Base-by-base conservation (phyloP, 202 grass and related monocot species). In the Carex sylvatica region DNA sequence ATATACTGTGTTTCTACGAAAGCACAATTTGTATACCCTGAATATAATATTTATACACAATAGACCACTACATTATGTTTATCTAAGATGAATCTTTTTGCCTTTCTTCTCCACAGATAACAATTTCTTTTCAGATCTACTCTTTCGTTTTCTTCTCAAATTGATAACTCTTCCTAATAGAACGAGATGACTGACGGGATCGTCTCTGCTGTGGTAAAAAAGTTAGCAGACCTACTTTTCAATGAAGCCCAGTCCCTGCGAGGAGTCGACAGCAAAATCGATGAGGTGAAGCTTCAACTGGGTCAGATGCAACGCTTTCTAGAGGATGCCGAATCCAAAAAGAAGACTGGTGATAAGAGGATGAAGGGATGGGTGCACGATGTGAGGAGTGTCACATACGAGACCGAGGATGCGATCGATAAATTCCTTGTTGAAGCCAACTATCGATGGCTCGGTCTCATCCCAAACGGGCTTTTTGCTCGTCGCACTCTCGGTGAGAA, bases 381-480 rank as follows among this genome's bases (percentile, higher is more conserved):
- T 52, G 28, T 83, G 1, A 71, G 81, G 49, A 47, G 4, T 28
- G 14, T 83, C 1, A 26, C 80, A 23, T 56, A 83, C 5, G 62
- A 83, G 51, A 56, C 61, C 4, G 81, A 83, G 51, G 81, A 83
- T 70, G 36, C 67, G 0, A 36, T 83, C 14, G 80, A 83, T 42
- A 83, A 13, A 23, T 53, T 74, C 40, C 33, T 74, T 74, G 35
- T 22, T 20, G 70, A 46, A 26, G 11, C 22, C n/a, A 24, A 10
- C 5, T 23, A 26, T 46, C 8, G 4, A 13, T 11, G 13, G 70
- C 16, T 74, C 1, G 24, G 51, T 14, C 13, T 24, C 15, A 33
- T 55, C 26, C 51, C 15, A 0, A 26, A 31, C 1, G 4, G 51
- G 10, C 9, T 49, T 8, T 15, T 28, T 28, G 72, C 72, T 16